These are phyloP conservation scores for Phyllosticta citriasiana DNA, from an alignment of 2,329 filamentous ascomycete species.

Conservation along the genomic window DNA sequence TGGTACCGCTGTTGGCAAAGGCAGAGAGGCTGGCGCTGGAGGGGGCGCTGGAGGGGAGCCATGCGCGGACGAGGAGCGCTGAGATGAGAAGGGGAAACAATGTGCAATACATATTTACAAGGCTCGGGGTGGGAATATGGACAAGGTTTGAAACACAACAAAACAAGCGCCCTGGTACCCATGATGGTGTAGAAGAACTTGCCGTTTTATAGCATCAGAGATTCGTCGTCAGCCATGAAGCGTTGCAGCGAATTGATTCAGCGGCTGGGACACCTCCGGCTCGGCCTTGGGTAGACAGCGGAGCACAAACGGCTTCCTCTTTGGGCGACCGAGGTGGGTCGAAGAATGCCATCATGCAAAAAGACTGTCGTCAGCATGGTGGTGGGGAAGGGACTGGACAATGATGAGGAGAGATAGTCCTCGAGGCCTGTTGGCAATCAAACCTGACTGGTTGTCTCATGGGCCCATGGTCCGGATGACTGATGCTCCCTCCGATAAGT, in stretches of 20 bases:
- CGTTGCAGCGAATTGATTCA: not conserved
- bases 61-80: not conserved
- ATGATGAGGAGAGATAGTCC: not conserved
- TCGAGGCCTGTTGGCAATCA: not conserved
- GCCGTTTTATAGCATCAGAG: not conserved
- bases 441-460: not conserved
- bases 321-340: not conserved
- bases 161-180: not conserved
- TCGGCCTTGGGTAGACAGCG: not conserved
- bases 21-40: not conserved
- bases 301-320: not conserved
- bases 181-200: not conserved
- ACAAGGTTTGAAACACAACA: not conserved
- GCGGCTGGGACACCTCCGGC: not conserved
- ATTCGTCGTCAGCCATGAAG: not conserved
- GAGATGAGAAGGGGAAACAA: not conserved
- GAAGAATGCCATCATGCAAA: not conserved
- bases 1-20: not conserved
- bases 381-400: not conserved
- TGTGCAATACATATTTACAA: not conserved
- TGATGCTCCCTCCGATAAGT: not conserved
- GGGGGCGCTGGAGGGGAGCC: slow-evolving; percentile 2
- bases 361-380: not conserved
- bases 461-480: not conserved
- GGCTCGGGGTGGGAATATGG: not conserved